Percentiles rank a stretch among this genome's conserved stretches.
These are phyloP conservation scores for Diaporthe sp. DNA, from an alignment of 2,329 filamentous ascomycete genomes.

Conservation along the genomic window DNA sequence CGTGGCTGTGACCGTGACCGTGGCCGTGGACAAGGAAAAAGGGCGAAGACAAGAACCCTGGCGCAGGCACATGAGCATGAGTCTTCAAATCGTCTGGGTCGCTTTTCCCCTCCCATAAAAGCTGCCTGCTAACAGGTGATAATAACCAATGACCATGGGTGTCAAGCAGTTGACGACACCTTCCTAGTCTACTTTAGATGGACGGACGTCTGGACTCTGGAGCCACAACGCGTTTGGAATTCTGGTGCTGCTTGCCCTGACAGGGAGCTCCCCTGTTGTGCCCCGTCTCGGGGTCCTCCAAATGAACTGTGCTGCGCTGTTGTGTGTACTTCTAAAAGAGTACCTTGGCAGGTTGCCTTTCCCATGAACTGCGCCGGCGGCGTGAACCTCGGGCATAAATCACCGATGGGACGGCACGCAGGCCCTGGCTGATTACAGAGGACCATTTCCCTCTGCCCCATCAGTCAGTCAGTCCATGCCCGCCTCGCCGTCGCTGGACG, in stretches of 20 bases:
- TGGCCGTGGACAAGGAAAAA: neutral
- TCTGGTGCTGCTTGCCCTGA: neutral
- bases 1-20: neutral
- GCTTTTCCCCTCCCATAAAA: neutral
- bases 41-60: neutral
- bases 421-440: constrained; percentile 1
- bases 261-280: constrained; percentile 18
- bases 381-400: constrained; percentile 13
- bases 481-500: constrained; percentile 2
- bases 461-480: neutral
- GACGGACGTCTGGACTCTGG: constrained; percentile 31
- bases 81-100: neutral
- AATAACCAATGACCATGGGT: neutral
- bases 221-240: constrained; percentile 28
- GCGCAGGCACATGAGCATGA: neutral
- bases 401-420: neutral
- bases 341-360: neutral
- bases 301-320: constrained; percentile 12
- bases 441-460: constrained; percentile 20
- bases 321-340: neutral
- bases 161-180: constrained; percentile 24
- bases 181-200: constrained; percentile 27
- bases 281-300: neutral
- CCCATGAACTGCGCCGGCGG: neutral
- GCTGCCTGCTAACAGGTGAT: neutral